Evolutionary conservation across 2,329 filamentous ascomycete genomes (phyloP).

Genomic region (Colletotrichum agaves): DNA sequence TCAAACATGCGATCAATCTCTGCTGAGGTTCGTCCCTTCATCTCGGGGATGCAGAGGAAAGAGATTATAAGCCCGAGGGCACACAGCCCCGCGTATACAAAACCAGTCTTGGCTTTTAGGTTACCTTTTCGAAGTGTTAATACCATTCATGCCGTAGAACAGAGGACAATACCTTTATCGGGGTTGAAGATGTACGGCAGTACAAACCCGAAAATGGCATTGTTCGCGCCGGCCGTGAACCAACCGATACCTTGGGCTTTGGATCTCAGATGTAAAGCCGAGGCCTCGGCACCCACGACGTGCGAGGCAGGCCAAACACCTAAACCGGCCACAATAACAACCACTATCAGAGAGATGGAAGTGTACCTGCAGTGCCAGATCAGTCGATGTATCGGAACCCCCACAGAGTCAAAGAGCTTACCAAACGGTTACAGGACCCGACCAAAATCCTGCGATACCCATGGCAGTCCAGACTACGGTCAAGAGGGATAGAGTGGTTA

Average conservation of each 20-base stretch:
- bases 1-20: constrained; percentile 59
- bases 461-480: constrained; percentile 55
- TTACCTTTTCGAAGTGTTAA: constrained; percentile 46
- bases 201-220: constrained; percentile 56
- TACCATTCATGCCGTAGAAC: no score
- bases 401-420: constrained; percentile 38
- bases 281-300: constrained; percentile 55
- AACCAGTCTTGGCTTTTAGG: constrained; percentile 54
- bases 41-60: constrained; percentile 63
- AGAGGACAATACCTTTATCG: constrained; percentile 39
- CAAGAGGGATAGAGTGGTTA: constrained; percentile 47
- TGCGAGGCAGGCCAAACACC: constrained; percentile 57
- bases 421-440: constrained; percentile 52
- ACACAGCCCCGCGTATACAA: constrained; percentile 52
- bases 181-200: constrained; percentile 63
- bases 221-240: constrained; percentile 51
- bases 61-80: constrained; percentile 48
- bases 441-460: constrained; percentile 59
- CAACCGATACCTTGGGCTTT: constrained; percentile 58
- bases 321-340: constrained; percentile 54
- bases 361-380: constrained; percentile 39
- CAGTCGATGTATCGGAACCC: neutral
- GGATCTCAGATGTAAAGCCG: constrained; percentile 54
- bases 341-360: constrained; percentile 53
- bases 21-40: constrained; percentile 57